Evolutionary conservation across 352 stramenopile genomes (phyloP), one percentile per base, ranked within the genome.

Genomic region (Phytophthora sojae): DNA sequence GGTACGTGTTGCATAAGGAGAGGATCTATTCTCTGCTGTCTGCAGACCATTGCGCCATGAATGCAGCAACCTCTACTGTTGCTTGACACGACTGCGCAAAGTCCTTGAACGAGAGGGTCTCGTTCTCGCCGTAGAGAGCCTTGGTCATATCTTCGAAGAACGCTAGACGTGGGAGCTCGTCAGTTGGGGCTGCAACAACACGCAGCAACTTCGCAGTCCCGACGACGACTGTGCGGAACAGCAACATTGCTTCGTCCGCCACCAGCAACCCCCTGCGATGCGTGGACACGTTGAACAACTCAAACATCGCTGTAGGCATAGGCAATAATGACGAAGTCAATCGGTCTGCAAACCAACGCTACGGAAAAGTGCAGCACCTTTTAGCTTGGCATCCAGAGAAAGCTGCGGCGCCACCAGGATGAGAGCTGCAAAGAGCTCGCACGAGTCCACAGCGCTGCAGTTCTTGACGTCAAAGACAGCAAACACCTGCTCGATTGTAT

Each of bases 101-200:
- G 17, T 63, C 54, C 17, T 73, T 52, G 23, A 54, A 60, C 0
- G 52, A 57, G 50, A 82, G 57, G 21, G 64, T 64, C 61, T 82
- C 67, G 42, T 66, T 23, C 17, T 82, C 75, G 17, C 50, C 71
- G 58, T 71, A 80, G 11, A 72, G 14, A 6, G 68, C 47, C 52
- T 78, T 82, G n/a, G 61, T 73, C 32, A 82, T 54, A 44, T 78
- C 61, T 39, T 82, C 64, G 21, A 77, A 77, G 42, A 56, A 66
- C 4, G 63, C 17, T 35, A 66, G 25, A 19, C 15, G 21, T 8
- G 67, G 62, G 15, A 65, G 3, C 0, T 57, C 57, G 5, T 52
- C 25, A 3, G 26, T n/a, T 52, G 26, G n/a, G 19, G 37, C 8
- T 57, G 15, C 15, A 49, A 35, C 6, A 50, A n/a, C 26, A 25